Base-by-base conservation (phyloP, 2,329 filamentous ascomycete genomes). In the Metarhizium robertsii region DNA sequence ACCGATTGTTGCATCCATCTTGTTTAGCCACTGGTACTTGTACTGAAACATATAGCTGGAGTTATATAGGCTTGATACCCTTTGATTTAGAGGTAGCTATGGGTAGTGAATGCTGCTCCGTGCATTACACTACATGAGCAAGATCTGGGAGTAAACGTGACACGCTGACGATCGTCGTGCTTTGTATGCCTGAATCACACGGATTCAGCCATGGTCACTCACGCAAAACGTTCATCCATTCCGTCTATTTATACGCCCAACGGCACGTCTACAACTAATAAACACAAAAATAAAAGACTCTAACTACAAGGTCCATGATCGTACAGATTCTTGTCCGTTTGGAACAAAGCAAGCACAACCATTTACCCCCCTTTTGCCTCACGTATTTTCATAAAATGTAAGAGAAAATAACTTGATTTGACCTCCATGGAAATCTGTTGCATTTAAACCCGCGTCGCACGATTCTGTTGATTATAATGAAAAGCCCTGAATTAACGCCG, bases 401-500 rank as follows among this genome's bases (percentile, higher is more conserved):
- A 8, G 20, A 48, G 11, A 48, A 48, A 30, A 32, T 4, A 48
- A 46, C 5, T 11, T 7, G 10, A 11, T 34, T 34, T 7, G 32
- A 34, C 6, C 7, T 34, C 7, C 42, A 40, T 40, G 2, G 5
- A 40, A 40, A 16, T 40, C 38, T 40, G 11, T 14, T 40, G 38
- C 38, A n/a, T n/a, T n/a, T n/a, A 40, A 36, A 13, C 5, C 34
- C 13, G 32, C 32, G 6, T 40, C 14, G 11, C 38, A 6, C 8
- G 11, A 40, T 40, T 40, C 38, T 40, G 14, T 5, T 16, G 38
- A 40, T 40, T 11, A 1, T 14, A 16, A 40, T 6, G 16, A 20
- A 45, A 45, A 20, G 4, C 42, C 42, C n/a, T 20, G 7, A n/a
- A 11, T 45, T 52, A 71, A 70, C 67, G 69, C 71, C 67, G 68